Conservation (phyloP, 2,329 filamentous ascomycete species). For the Colletotrichum chrysophilum region DNA sequence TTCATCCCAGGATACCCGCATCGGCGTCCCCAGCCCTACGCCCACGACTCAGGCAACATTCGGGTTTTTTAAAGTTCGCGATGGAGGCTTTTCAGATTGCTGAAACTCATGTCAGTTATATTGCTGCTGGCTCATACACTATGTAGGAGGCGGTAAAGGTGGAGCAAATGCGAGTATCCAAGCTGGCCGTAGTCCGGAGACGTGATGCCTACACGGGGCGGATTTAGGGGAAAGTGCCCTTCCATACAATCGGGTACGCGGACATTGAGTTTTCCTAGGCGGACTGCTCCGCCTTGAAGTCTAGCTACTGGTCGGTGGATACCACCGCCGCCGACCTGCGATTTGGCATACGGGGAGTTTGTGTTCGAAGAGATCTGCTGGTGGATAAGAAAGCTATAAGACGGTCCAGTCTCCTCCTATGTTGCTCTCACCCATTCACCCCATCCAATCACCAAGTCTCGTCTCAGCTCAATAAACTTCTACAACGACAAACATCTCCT, state of each 20-base stretch:
- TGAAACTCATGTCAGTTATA: background rate
- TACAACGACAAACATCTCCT: rapidly evolving
- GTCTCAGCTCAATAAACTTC: background rate
- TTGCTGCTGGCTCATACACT: background rate
- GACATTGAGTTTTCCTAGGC: background rate
- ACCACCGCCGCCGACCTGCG: background rate
- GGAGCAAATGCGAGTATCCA: background rate
- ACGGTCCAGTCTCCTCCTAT: background rate
- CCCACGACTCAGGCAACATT: background rate
- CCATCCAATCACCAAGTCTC: background rate
- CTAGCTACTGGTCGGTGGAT: background rate
- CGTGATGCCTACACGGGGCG: background rate
- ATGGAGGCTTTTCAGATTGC: background rate
- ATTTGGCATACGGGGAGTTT: background rate
- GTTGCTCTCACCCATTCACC: rapidly evolving
- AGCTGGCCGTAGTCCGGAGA: background rate
- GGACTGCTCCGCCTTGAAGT: background rate
- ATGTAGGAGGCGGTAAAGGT: background rate
- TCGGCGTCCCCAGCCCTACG: background rate
- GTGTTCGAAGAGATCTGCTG: background rate
- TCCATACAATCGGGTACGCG: background rate
- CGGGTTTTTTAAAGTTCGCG: background rate
- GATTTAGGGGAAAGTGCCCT: background rate
- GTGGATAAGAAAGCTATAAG: background rate
- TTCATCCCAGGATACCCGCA: background rate